These are phyloP conservation scores for Sutorius eximius DNA, from an alignment of 1,284 basidiomycete genomes.

Conservation along the genomic window DNA sequence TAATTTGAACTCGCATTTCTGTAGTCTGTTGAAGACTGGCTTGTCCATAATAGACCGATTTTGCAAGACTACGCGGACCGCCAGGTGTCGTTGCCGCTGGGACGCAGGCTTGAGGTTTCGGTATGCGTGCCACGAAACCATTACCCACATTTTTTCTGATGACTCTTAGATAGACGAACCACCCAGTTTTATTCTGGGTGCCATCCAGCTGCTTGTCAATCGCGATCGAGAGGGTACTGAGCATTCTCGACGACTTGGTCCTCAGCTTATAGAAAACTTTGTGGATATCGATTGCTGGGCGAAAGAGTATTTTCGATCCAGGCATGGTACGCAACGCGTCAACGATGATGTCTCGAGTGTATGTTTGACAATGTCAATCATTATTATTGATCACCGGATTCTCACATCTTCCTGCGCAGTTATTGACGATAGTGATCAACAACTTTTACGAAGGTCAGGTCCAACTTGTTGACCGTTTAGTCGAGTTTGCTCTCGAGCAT, in stretches of 20 bases:
- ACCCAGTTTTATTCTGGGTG: conserved; percentile 27
- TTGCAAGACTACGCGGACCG: conserved; percentile 33
- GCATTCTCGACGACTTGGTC: conserved; percentile 25
- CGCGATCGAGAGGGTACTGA: conserved; percentile 21
- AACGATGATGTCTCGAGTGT: conserved; percentile 24
- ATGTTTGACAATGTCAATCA: conserved; percentile 1
- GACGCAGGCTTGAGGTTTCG: conserved; percentile 26
- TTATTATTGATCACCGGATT: too few species aligned
- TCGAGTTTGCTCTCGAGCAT: conserved; percentile 26
- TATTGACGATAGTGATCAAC: conserved; percentile 33
- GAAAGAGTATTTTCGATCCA: conserved; percentile 29
- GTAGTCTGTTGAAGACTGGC: conserved; percentile 25
- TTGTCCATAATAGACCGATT: conserved; percentile 23
- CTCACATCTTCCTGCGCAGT: conserved; percentile 13
- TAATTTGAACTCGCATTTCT: not conserved
- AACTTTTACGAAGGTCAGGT: conserved; percentile 33
- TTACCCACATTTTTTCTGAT: conserved; percentile 2
- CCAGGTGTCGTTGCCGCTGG: conserved; percentile 26
- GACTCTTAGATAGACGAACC: conserved; percentile 26
- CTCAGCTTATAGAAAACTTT: conserved; percentile 35
- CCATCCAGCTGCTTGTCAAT: conserved; percentile 31
- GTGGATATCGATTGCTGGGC: conserved; percentile 30
- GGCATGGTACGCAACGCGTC: conserved; percentile 12
- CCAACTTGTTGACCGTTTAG: conserved; percentile 30
- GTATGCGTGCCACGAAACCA: conserved; percentile 7